A percentile compares a stretch with the other conserved stretches of the same genome.
phyloP scores from a whole-genome alignment of 441 rosid genomes.

The Macaranga tanarius region DNA sequence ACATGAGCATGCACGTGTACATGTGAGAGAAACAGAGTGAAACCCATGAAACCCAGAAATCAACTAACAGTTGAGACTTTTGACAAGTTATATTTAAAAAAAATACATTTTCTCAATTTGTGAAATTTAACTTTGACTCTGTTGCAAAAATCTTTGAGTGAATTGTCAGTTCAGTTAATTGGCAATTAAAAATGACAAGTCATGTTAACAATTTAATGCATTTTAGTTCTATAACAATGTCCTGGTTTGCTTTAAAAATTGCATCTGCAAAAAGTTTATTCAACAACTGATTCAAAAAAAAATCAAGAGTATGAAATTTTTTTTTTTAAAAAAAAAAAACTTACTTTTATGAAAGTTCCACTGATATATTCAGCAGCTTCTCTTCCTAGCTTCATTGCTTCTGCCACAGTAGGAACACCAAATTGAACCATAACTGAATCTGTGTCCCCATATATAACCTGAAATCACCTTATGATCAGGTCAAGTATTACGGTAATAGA shows the following conservation, averaged over 20 bases:
- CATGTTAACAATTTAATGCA: background rate
- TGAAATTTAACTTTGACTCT: background rate
- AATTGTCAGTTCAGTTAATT: background rate
- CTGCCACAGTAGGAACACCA: conserved; percentile 76
- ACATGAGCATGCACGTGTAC: too few species aligned
- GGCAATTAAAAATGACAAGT: background rate
- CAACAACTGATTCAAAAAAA: background rate
- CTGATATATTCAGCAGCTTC: conserved; percentile 95
- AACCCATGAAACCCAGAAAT: background rate
- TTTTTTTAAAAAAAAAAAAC: too few species aligned
- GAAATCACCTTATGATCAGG: conserved; percentile 17
- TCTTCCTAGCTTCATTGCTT: conserved; percentile 88
- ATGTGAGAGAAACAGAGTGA: background rate
- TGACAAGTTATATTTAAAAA: background rate
- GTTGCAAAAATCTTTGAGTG: background rate
- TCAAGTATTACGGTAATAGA: too few species aligned
- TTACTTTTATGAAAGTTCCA: conserved; percentile 79
- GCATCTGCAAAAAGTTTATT: background rate
- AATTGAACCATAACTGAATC: conserved; percentile 99
- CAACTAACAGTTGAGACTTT: too few species aligned
- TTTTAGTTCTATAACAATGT: background rate
- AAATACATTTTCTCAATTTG: background rate
- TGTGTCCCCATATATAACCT: conserved; percentile 98
- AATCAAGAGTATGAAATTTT: background rate
- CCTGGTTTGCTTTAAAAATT: background rate